Conservation (phyloP, 1,284 basidiomycete genomes). For the Fomitopsis pinicola region DNA sequence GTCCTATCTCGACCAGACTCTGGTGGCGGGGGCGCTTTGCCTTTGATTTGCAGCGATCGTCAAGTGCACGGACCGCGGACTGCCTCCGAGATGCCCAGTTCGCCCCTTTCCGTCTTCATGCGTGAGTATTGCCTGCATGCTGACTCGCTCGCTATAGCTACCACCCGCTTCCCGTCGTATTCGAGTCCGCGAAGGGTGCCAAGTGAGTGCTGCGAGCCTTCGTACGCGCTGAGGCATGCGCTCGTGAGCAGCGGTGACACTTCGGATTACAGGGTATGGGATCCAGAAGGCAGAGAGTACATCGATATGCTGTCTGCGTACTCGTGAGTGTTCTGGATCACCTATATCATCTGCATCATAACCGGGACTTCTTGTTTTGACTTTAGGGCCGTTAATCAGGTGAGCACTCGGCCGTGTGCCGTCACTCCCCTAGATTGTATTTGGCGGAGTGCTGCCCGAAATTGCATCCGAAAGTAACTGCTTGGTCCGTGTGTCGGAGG, state of each 20-base stretch:
- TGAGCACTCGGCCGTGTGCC: slow-evolving; percentile 25
- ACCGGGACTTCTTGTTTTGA: not conserved
- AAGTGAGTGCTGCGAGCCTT: slow-evolving; percentile 69
- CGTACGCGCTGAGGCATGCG: slow-evolving; percentile 26
- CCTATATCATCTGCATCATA: not conserved
- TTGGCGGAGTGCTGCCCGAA: not conserved
- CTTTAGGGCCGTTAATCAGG: slow-evolving; percentile 82
- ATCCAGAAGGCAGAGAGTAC: slow-evolving; percentile 91
- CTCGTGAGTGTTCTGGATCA: slow-evolving; percentile 55
- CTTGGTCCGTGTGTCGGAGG: not conserved
- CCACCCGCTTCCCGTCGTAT: slow-evolving; percentile 93
- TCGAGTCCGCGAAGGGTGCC: slow-evolving; percentile 86
- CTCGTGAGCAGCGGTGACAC: slow-evolving; percentile 10
- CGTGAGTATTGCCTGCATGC: slow-evolving; percentile 19
- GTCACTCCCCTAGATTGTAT: not conserved
- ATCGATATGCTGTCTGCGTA: slow-evolving; percentile 98
- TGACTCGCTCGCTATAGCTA: slow-evolving; percentile 66
- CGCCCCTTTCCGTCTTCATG: slow-evolving; percentile 16
- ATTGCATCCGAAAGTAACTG: not conserved
- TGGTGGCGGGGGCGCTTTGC: not conserved
- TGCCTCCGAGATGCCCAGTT: slow-evolving; percentile 15
- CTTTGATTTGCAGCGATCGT: slow-evolving; percentile 2
- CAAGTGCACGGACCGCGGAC: not conserved
- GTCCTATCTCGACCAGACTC: not conserved
- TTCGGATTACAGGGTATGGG: slow-evolving; percentile 73